Evolutionary conservation across 495 filamentous ascomycete genomes (phyloP).

Genomic region (Stereocaulon alpinum): DNA sequence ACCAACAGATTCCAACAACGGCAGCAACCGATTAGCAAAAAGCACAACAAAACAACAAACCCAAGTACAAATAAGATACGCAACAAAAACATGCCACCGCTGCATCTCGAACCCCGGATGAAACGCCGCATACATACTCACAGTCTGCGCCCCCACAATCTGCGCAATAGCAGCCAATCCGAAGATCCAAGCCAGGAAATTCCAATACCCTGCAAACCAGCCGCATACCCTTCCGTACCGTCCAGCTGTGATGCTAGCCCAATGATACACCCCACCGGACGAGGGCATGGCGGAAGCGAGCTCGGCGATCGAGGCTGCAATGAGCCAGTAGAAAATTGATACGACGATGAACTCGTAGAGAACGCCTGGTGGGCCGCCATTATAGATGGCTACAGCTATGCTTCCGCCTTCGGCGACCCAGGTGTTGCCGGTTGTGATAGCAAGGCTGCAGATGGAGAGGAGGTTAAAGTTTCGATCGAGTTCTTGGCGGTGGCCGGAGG

Average conservation of each 20-base stretch:
- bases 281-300: constrained; percentile 74
- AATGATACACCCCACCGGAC: constrained; percentile 76
- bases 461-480: constrained; percentile 47
- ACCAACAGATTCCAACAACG: constrained; percentile 54
- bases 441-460: constrained; percentile 40
- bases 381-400: constrained; percentile 33
- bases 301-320: constrained; percentile 54
- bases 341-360: constrained; percentile 34
- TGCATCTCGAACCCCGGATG: constrained; percentile 52
- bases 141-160: constrained; percentile 57
- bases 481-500: constrained; percentile 46
- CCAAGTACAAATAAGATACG: constrained; percentile 60
- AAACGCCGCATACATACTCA: constrained; percentile 61
- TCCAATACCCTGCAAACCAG: constrained; percentile 73
- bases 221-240: constrained; percentile 58
- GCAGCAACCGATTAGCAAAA: constrained; percentile 59
- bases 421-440: constrained; percentile 44
- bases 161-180: constrained; percentile 54
- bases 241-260: constrained; percentile 67
- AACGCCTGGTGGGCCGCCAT: constrained; percentile 31
- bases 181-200: constrained; percentile 65
- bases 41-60: constrained; percentile 51
- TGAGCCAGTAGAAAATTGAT: constrained; percentile 36
- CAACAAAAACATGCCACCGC: constrained; percentile 68
- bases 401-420: constrained; percentile 46